Evolutionary conservation across 2,329 filamentous ascomycete species (phyloP).

Genomic region (Aplosporella prunicola): DNA sequence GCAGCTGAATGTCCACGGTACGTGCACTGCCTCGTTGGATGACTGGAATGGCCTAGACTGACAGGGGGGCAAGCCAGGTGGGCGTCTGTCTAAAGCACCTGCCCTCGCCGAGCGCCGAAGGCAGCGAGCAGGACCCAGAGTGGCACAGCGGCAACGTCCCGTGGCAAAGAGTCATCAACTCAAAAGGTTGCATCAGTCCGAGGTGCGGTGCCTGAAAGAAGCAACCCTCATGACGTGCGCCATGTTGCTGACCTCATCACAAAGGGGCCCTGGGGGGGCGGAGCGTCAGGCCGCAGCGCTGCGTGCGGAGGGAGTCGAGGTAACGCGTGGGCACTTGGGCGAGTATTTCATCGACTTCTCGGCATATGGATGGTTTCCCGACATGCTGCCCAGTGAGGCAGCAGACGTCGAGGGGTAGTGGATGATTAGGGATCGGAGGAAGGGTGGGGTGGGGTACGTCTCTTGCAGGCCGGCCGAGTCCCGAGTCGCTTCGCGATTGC

Average conservation of each 20-base stretch:
- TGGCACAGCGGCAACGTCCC: slow-evolving; percentile 76
- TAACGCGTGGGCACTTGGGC: slow-evolving; percentile 36
- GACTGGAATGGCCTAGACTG: neutral
- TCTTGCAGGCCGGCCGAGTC: too few species aligned
- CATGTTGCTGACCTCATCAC: slow-evolving; percentile 2
- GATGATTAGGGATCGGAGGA: slow-evolving; percentile 2
- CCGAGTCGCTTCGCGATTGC: too few species aligned
- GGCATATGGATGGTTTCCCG: slow-evolving; percentile 44
- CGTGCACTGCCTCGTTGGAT: neutral
- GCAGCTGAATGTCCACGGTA: slow-evolving; percentile 39
- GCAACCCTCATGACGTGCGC: slow-evolving; percentile 5
- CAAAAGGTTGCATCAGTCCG: slow-evolving; percentile 76
- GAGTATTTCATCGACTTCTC: slow-evolving; percentile 39
- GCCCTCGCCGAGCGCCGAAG: slow-evolving; percentile 40
- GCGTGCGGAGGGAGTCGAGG: slow-evolving; percentile 38
- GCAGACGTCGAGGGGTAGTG: slow-evolving; percentile 19
- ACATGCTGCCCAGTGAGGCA: slow-evolving; percentile 39
- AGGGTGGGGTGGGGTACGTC: neutral
- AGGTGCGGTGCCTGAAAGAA: slow-evolving; percentile 46
- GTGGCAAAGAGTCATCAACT: slow-evolving; percentile 89
- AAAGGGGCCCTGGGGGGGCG: slow-evolving; percentile 37
- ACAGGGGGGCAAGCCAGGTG: slow-evolving; percentile 56
- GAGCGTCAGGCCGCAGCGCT: slow-evolving; percentile 38
- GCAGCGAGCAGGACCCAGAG: slow-evolving; percentile 31
- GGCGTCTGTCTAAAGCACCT: slow-evolving; percentile 86